Base-by-base conservation (phyloP, 1,284 basidiomycete species). In the Prillingera fragicola region DNA sequence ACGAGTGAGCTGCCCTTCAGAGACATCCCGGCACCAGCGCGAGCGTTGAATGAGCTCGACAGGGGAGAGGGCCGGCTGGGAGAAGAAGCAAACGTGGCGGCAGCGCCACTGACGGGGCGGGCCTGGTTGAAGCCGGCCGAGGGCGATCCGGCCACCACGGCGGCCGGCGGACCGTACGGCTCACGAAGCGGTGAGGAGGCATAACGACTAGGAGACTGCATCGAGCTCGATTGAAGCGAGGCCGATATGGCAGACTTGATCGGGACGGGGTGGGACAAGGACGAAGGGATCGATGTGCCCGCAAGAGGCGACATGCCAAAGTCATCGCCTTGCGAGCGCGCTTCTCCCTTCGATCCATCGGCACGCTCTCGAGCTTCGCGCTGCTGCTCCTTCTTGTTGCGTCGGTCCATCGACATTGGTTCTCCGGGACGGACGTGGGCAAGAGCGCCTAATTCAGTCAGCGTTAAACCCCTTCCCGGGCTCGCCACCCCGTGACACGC, bases 381-480 rank as follows among this genome's bases (percentile, higher is more conserved):
- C 63, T 96, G 92, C 1, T 90, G 89, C 9, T 87, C 86, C 63
- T 94, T 90, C 78, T 97, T 97, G 74, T 98, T 97, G 77, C 95
- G 94, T 55, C 92, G 77, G 68, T 98, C 94, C 88, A 96, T 95
- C 10, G 85, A 80, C 81, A 91, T 71, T 55, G 80, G 84, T 73
- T 97, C 92, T 5, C 92, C 94, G 3, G 92, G 92, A 4, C 94
- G 77, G 41, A 97, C 78, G 65, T 97, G 94, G 1, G 91, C 91
- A 25, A 92, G 79, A 4, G 90, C 89, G 59, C 71, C 70, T 72
- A 50, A 15, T 6, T 18, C 31, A 13, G 35, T 55, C 36, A 56
- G 45, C 37, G 8, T 14, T 34, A n/a, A 33, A 33, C 8, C 32
- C 19, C 15, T 19, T 21, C 6, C 21, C 17, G 10, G 12, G 23